Base-by-base conservation (phyloP, 1,139 yeast genomes). In the Diutina sp. region DNA sequence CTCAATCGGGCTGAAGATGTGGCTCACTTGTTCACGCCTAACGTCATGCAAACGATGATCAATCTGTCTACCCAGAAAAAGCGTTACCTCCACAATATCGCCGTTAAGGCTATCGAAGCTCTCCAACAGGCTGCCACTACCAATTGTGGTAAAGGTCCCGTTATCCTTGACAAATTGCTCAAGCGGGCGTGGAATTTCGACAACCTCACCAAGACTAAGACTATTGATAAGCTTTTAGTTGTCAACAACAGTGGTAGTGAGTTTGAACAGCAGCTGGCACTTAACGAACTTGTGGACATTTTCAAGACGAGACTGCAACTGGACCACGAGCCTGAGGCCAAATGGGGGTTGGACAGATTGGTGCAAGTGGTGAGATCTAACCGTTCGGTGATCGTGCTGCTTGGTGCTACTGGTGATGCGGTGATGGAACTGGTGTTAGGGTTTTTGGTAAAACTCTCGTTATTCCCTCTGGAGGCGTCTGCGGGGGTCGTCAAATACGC, bases 51-150 rank as follows among this genome's bases (percentile, higher is more conserved):
- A 64, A 80, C 89, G 21, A 70, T 91, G 55, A 83, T 89, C 59
- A 88, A 90, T 67, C 98, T 91, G 66, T 73, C 88, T 3, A 74
- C 89, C 0, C 86, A 87, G 59, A 65, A 77, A 11, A 84, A 82
- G 58, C 76, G 97, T 58, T 69, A 83, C 60, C 74, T 91, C 57
- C 78, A 88, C 69, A 86, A 83, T 60, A 76, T 87, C 44, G 85
- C 96, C 0, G 77, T 77, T 57, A 76, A 72, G 58, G 76, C 80
- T 0, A 69, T 87, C 58, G 66, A 71, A 12, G 60, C 46, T 12
- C n/a, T 50, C 3, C 44, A 32, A 32, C n/a, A n/a, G 18, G 45
- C 21, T 12, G 9, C 25, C 3, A 1, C 46, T n/a, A 6, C 46
- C 2, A 14, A 18, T n/a, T 29, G 28, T 29, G n/a, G 16, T 8